Evolutionary conservation across 208 protist species (phyloP).

Genomic region (Trypanosomatidae sp.): DNA sequence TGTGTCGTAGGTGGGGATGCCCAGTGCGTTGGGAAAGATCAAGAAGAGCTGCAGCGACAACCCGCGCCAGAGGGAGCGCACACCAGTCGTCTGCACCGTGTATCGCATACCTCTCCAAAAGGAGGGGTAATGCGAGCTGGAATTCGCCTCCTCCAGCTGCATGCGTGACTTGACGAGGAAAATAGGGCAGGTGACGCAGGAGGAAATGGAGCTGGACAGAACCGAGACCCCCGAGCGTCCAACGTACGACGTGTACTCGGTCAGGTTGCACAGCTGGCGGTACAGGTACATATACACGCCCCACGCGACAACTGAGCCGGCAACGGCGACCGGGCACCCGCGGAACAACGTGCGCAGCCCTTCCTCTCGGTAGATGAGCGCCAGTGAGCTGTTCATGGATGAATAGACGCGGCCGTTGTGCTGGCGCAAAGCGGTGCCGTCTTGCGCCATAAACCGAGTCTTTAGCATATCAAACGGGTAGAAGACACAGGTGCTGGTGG

Average conservation of each 20-base stretch:
- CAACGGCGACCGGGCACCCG: slow-evolving; percentile 44
- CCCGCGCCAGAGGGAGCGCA: slow-evolving; percentile 84
- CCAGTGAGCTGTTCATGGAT: slow-evolving; percentile 36
- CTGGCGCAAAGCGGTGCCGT: slow-evolving; percentile 47
- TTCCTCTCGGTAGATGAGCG: slow-evolving; percentile 42
- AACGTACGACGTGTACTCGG: slow-evolving; percentile 44
- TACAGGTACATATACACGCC: slow-evolving; percentile 78
- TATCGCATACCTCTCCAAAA: slow-evolving; percentile 57
- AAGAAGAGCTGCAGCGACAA: slow-evolving; percentile 72
- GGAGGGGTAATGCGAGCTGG: slow-evolving; percentile 50
- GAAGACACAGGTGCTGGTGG: slow-evolving; percentile 60
- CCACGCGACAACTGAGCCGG: slow-evolving; percentile 50
- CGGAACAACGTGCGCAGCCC: slow-evolving; percentile 52
- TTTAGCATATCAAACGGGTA: slow-evolving; percentile 94
- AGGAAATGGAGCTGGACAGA: slow-evolving; percentile 42
- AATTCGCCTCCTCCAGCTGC: slow-evolving; percentile 71
- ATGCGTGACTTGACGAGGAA: slow-evolving; percentile 83
- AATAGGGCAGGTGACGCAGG: slow-evolving; percentile 49
- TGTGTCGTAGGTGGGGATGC: slow-evolving; percentile 80
- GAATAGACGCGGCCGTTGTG: slow-evolving; percentile 62
- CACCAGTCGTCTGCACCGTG: slow-evolving; percentile 49
- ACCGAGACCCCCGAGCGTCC: slow-evolving; percentile 47
- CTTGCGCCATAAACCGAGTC: slow-evolving; percentile 81
- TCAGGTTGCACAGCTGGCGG: slow-evolving; percentile 52
- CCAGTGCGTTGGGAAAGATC: slow-evolving; percentile 74